Conservation (phyloP, 2,329 filamentous ascomycete genomes). For the Colletotrichum viniferum region DNA sequence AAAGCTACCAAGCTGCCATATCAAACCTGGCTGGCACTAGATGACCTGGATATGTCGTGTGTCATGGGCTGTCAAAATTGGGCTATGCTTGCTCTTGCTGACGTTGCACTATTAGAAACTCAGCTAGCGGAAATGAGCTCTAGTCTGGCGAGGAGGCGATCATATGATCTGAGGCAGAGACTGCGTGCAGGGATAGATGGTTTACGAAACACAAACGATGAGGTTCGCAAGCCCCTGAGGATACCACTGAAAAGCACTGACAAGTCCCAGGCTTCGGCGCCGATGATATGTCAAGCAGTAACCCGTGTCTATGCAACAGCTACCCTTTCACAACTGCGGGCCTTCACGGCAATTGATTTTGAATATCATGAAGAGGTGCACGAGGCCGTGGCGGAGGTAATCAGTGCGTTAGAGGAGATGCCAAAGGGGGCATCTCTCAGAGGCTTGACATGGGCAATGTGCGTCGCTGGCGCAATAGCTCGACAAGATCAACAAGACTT, state of each 20-base stretch:
- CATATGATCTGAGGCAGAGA: neutral
- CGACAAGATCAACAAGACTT: neutral
- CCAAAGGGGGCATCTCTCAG: neutral
- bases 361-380: neutral
- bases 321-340: neutral
- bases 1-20: neutral
- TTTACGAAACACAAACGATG: neutral
- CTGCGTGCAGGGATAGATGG: neutral
- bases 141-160: neutral
- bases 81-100: constrained; percentile 15
- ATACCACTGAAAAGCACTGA: neutral
- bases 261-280: neutral
- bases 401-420: neutral
- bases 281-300: neutral
- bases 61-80: constrained; percentile 19
- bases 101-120: neutral
- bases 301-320: constrained; percentile 11
- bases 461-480: constrained; percentile 7
- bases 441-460: constrained; percentile 10
- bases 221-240: neutral
- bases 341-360: neutral
- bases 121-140: neutral
- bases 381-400: neutral
- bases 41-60: constrained; percentile 6
- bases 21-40: neutral